phyloP scores from a whole-genome alignment of 2,329 filamentous ascomycete species.

The Fusarium sambucinum region DNA sequence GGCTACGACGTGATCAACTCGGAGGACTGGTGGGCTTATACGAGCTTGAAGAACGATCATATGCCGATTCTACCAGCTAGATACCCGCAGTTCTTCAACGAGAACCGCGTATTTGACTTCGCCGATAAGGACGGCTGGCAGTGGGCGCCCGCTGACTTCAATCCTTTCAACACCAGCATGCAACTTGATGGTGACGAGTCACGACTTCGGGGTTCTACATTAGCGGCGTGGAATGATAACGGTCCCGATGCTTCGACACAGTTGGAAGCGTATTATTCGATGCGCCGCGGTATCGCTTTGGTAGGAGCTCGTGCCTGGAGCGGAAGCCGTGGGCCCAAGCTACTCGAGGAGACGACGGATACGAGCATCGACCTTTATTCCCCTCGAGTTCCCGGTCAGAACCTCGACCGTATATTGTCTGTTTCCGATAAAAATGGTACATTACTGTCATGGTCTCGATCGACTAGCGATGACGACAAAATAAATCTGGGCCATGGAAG shows the following conservation, averaged over 20 bases:
- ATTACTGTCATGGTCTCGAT: conserved; percentile 5
- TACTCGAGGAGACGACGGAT: not conserved
- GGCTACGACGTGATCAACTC: conserved; percentile 26
- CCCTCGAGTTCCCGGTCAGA: conserved; percentile 9
- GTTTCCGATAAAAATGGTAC: fast-evolving
- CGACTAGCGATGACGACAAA: not conserved
- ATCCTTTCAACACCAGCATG: conserved; percentile 14
- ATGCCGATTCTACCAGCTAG: conserved; percentile 27
- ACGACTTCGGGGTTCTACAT: not conserved
- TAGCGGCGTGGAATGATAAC: conserved; percentile 30
- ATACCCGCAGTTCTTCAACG: conserved; percentile 29
- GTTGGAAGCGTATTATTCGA: conserved; percentile 27
- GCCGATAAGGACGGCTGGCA: conserved; percentile 11
- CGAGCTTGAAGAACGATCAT: conserved; percentile 28
- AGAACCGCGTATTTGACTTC: conserved; percentile 14
- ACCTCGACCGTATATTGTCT: not conserved
- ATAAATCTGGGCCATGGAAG: conserved; percentile 1
- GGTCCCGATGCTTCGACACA: conserved; percentile 19
- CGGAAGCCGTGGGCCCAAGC: conserved; percentile 9
- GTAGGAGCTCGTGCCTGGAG: conserved; percentile 24
- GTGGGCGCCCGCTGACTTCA: conserved; percentile 21
- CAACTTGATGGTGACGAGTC: conserved; percentile 1
- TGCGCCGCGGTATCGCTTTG: conserved; percentile 25
- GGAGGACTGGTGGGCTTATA: conserved; percentile 33
- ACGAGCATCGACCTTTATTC: conserved; percentile 17